Percentiles rank a stretch among this genome's conserved stretches.
Evolutionary conservation across 192 early-diverging fungal species (phyloP).

Genomic region (Linnemannia elongata): DNA sequence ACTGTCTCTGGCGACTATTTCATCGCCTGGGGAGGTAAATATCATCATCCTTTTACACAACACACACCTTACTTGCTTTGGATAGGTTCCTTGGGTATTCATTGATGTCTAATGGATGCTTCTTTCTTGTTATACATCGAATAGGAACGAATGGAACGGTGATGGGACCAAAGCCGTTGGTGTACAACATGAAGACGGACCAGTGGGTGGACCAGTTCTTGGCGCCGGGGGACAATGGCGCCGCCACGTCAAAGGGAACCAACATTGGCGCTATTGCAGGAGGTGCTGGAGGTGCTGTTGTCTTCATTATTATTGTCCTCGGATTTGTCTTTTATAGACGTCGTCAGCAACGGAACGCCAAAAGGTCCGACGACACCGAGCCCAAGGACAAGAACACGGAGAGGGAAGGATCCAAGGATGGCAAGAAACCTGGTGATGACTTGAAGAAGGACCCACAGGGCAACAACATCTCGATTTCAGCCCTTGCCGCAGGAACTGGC

Average conservation of each 20-base stretch:
- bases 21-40: not conserved
- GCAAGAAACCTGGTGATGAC: not conserved
- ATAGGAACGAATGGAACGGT: not conserved
- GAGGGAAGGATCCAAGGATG: not conserved
- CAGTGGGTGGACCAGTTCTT: not conserved
- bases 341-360: not conserved
- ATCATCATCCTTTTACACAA: no score
- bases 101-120: not conserved
- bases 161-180: not conserved
- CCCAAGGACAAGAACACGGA: not conserved
- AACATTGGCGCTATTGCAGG: not conserved
- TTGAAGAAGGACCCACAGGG: not conserved
- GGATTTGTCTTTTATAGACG: not conserved
- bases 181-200: not conserved
- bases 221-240: not conserved
- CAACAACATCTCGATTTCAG: not conserved
- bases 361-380: not conserved
- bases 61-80: not conserved
- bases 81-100: not conserved
- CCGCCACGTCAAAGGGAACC: not conserved
- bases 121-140: not conserved
- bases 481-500: not conserved
- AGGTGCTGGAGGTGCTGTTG: not conserved
- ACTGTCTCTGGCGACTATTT: conserved; percentile 7
- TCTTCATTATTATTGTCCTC: not conserved